Conservation (phyloP, 2,329 filamentous ascomycete genomes). For the Claviceps fusiformis region DNA sequence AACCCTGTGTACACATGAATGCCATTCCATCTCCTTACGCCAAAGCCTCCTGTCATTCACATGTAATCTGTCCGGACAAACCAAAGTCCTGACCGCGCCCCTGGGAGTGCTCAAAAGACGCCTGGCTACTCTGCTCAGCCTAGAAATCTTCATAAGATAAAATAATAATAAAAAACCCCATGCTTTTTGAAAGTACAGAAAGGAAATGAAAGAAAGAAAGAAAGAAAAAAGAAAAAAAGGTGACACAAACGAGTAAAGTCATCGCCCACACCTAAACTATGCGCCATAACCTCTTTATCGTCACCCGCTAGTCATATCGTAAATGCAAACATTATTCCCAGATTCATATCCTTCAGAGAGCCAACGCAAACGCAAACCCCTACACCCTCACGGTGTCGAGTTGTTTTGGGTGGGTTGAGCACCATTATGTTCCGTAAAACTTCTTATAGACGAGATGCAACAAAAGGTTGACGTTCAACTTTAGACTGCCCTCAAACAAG, state of each 20-base stretch:
- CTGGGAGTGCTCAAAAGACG: background rate
- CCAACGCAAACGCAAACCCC: background rate
- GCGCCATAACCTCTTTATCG: background rate
- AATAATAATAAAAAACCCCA: background rate
- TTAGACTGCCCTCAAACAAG: conserved; percentile 72
- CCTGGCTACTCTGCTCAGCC: background rate
- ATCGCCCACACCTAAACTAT: conserved; percentile 2
- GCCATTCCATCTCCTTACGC: background rate
- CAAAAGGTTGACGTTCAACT: conserved; percentile 91
- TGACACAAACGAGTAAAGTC: background rate
- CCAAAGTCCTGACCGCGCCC: background rate
- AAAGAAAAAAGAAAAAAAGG: background rate
- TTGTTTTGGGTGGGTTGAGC: background rate
- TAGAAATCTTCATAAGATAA: background rate
- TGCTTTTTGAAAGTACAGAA: background rate
- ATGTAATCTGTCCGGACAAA: background rate
- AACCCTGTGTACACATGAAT: background rate
- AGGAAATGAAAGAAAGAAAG: background rate
- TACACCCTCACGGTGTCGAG: background rate
- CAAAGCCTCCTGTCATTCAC: background rate
- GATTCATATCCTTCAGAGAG: background rate
- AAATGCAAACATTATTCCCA: conserved; percentile 1
- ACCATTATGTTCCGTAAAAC: conserved; percentile 60
- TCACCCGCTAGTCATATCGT: background rate
- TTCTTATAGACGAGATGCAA: conserved; percentile 98